Base-by-base conservation (phyloP, 208 protist species). In the Wallacemonas sp. region DNA sequence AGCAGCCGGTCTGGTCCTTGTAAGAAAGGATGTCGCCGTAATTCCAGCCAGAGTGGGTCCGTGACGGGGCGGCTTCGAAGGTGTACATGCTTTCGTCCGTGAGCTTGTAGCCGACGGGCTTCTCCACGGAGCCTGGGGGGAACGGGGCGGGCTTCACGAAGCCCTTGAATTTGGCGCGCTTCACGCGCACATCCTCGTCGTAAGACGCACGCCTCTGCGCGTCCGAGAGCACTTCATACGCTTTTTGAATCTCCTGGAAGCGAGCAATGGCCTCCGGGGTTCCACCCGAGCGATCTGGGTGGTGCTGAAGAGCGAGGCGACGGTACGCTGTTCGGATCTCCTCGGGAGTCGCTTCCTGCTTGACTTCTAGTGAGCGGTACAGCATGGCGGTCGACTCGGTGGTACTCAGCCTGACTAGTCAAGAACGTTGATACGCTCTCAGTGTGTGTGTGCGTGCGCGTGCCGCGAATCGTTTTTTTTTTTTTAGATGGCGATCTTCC, bases 151-250 rank as follows among this genome's bases (percentile, higher is more conserved):
- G 91, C 0, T 79, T 76, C 55, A 81, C 81, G 45, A 94, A 94
- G 23, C 79, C 76, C 16, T 68, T 67, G 57, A 89, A 46, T 42
- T 70, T 77, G 54, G 67, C 67, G n/a, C 67, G 32, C 46, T 79
- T 59, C 52, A 70, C 66, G 11, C 29, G 23, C 26, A 88, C 22
- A 1, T 82, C 68, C 2, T 59, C 61, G 48, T 99, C 98, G 77
- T 99, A 99, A 18, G 92, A 57, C 25, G 82, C 41, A 25, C 98
- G 87, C 62, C 95, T 97, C 41, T 97, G 52, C n/a, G 48, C 33
- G 63, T 99, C 82, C 14, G 70, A 77, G 1, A 99, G 82, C 12
- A 99, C 82, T 52, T 99, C 97, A 69, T 99, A 99, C 5, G 98
- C 98, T 11, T 89, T 77, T 55, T 90, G 93, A 10, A 99, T 82